Conservation (phyloP, 768 basidiomycete genomes). For the Sporobolomyces roseus region DNA sequence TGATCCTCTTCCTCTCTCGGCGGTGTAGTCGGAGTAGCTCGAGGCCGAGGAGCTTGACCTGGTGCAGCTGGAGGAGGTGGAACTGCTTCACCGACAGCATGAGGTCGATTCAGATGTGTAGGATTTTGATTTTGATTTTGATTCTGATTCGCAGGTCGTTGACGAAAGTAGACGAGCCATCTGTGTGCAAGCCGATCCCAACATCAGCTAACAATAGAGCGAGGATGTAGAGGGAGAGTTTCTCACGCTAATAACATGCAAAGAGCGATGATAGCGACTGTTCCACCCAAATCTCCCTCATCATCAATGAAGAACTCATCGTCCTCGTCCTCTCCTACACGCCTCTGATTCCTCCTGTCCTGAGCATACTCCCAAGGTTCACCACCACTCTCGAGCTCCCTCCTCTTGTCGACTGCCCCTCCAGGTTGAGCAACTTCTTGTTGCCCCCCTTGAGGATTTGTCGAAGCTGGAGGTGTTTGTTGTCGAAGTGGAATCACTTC, state of each 20-base stretch:
- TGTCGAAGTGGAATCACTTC: neutral
- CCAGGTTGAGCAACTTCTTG: constrained; percentile 52
- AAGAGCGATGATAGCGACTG: constrained; percentile 68
- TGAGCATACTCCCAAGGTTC: constrained; percentile 61
- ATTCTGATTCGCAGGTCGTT: constrained; percentile 7
- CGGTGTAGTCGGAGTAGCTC: neutral
- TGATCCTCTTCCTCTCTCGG: neutral
- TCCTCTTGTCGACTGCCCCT: constrained; percentile 63
- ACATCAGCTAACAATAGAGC: too few relatives aligned
- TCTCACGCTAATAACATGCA: constrained; percentile 69
- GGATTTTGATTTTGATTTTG: too few relatives aligned
- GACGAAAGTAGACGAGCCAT: constrained; percentile 41
- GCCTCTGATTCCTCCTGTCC: constrained; percentile 46
- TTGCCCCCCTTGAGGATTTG: constrained; percentile 9
- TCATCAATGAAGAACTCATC: constrained; percentile 71
- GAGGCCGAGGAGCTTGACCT: neutral
- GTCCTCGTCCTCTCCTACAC: constrained; percentile 62
- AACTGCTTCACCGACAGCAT: too few relatives aligned
- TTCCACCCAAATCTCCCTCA: constrained; percentile 75
- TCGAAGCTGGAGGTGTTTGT: constrained; percentile 4
- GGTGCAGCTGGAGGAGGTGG: too few relatives aligned
- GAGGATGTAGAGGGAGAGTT: constrained; percentile 51
- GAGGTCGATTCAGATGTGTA: too few relatives aligned
- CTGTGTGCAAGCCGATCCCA: neutral
- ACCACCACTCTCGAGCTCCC: constrained; percentile 18